A percentile compares a stretch with the other conserved stretches of the same genome.
Evolutionary conservation across 768 basidiomycete species (phyloP).

Genomic region (Serendipita sp.): DNA sequence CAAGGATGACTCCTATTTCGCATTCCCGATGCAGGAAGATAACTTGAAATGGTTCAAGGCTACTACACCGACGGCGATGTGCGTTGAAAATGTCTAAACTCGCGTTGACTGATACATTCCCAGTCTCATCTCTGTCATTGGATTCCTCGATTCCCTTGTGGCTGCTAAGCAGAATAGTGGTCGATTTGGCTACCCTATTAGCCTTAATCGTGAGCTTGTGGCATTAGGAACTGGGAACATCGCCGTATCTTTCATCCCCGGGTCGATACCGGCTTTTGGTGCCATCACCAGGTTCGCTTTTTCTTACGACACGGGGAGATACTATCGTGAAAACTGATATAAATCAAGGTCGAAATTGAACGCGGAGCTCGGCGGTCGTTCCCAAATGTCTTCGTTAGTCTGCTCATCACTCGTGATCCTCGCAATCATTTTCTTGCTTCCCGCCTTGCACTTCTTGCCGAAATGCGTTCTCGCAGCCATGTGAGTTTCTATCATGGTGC

Average conservation of each 20-base stretch:
- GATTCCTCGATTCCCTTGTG: conserved; percentile 89
- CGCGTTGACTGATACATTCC: neutral
- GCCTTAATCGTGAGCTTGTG: conserved; percentile 88
- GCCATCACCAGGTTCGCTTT: conserved; percentile 65
- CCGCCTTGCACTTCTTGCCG: conserved; percentile 71
- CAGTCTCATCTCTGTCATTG: conserved; percentile 66
- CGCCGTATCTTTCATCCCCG: conserved; percentile 63
- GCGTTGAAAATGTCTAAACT: conserved; percentile 13
- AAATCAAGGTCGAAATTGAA: conserved; percentile 59
- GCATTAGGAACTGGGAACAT: conserved; percentile 77
- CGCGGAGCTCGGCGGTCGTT: conserved; percentile 72
- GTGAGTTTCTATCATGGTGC: conserved; percentile 30
- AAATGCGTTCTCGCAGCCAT: conserved; percentile 81
- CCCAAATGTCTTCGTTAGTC: conserved; percentile 78
- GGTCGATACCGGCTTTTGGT: conserved; percentile 83
- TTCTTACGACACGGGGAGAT: neutral
- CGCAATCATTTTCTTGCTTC: conserved; percentile 80
- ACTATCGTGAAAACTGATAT: neutral
- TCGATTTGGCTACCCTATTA: conserved; percentile 75
- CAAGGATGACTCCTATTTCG: conserved; percentile 40
- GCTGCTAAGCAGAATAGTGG: conserved; percentile 86
- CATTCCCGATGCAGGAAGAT: conserved; percentile 49
- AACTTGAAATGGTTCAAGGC: conserved; percentile 51
- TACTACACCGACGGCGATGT: conserved; percentile 80
- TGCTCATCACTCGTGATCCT: conserved; percentile 61